These are phyloP conservation scores for Annona squamosa DNA, from an alignment of 164 flowering plant genomes.

Conservation along the genomic window DNA sequence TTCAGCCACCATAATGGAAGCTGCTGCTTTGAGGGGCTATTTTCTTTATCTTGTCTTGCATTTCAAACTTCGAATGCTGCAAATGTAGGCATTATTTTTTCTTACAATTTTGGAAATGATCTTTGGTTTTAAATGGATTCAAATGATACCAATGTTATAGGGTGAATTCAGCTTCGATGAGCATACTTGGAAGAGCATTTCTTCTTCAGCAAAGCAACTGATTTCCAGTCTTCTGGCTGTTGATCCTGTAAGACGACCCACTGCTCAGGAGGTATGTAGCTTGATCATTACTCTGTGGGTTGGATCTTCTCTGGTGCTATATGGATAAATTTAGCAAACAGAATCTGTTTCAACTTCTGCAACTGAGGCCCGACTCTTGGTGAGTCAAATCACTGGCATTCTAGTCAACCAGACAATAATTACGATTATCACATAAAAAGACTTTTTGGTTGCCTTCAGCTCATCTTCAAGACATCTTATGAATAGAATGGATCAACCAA, in stretches of 20 bases:
- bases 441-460: neutral
- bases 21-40: too few species aligned
- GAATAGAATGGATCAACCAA: too few species aligned
- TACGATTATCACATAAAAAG: neutral
- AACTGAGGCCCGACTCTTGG: neutral
- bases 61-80: too few species aligned
- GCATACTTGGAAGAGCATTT: constrained; percentile 65
- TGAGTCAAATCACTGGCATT: neutral
- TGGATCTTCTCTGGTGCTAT: neutral
- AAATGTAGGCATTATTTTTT: neutral
- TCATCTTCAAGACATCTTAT: neutral
- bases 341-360: too few species aligned
- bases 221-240: constrained; percentile 54
- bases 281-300: neutral
- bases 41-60: too few species aligned
- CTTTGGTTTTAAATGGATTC: too few species aligned
- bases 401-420: neutral
- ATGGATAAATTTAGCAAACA: too few species aligned
- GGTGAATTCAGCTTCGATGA: constrained; percentile 67
- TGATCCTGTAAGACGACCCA: constrained; percentile 55
- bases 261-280: constrained; percentile 52
- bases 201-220: constrained; percentile 57
- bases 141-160: constrained; percentile 17
- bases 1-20: too few species aligned
- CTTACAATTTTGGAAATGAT: neutral